Conservation (phyloP, 202 grass and related monocot species). For the Bolboschoenoplectus hybrid region DNA sequence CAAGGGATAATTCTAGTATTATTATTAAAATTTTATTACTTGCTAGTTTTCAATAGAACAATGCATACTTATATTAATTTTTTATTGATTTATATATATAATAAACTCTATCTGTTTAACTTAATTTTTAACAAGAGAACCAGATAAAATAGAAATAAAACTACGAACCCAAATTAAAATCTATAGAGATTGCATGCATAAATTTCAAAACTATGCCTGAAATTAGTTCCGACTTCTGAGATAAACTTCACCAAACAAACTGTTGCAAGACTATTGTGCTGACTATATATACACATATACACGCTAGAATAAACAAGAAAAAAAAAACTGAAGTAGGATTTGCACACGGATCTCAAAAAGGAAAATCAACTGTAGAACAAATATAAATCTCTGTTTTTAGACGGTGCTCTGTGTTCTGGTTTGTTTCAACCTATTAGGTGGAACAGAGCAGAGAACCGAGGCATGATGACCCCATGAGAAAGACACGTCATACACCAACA, state of each 20-base stretch:
- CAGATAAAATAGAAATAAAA: background rate
- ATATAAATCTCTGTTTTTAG: constrained; percentile 22
- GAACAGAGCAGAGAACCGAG: background rate
- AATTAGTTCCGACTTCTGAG: background rate
- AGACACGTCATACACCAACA: constrained; percentile 3
- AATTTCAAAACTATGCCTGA: background rate
- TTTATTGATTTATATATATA: background rate
- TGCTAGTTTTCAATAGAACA: background rate
- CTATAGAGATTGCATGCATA: background rate
- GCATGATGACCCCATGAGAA: background rate
- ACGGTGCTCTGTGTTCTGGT: constrained; percentile 5
- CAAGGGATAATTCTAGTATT: background rate
- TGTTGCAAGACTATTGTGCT: background rate
- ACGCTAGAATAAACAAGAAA: constrained; percentile 16
- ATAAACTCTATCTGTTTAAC: background rate
- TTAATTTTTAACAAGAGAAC: background rate
- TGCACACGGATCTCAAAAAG: constrained; percentile 17
- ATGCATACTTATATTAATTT: background rate
- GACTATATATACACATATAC: background rate
- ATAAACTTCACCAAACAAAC: background rate
- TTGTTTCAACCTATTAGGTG: constrained; percentile 1
- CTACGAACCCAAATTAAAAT: background rate
- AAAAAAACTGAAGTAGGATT: background rate
- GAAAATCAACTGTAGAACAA: constrained; percentile 35
- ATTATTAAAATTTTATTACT: background rate